Evolutionary conservation across 1,284 basidiomycete genomes (phyloP).

Genomic region (Puccinia horiana): DNA sequence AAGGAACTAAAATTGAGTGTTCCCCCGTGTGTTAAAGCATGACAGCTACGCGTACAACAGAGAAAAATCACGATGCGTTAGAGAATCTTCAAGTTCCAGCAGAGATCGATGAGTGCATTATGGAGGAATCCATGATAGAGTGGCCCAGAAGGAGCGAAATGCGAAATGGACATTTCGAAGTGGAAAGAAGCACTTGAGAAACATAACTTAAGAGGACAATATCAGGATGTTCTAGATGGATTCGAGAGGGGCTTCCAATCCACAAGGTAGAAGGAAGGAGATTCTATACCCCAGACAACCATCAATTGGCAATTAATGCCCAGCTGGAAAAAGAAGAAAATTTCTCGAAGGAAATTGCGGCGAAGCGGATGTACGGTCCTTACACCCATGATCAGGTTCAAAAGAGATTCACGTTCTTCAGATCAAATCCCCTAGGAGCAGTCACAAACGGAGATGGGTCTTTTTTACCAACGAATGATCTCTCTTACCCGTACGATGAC

Average conservation of each 20-base stretch:
- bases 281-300: constrained; percentile 13
- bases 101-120: too few species aligned
- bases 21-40: too few species aligned
- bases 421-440: not conserved
- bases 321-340: not conserved
- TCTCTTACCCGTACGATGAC: not conserved
- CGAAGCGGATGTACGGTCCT: not conserved
- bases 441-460: not conserved
- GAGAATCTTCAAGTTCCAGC: too few species aligned
- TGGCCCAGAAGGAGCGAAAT: too few species aligned
- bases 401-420: not conserved
- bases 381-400: not conserved
- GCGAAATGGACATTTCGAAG: constrained; percentile 3
- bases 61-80: too few species aligned
- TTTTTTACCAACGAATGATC: not conserved
- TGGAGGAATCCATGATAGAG: too few species aligned
- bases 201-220: not conserved
- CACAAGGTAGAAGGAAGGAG: not conserved
- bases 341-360: not conserved
- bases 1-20: too few species aligned
- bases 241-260: not conserved
- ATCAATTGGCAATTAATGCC: not conserved
- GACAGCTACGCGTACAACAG: too few species aligned
- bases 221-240: not conserved
- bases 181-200: not conserved